These are phyloP conservation scores for Letharia lupina DNA, from an alignment of 495 filamentous ascomycete genomes.

Conservation along the genomic window DNA sequence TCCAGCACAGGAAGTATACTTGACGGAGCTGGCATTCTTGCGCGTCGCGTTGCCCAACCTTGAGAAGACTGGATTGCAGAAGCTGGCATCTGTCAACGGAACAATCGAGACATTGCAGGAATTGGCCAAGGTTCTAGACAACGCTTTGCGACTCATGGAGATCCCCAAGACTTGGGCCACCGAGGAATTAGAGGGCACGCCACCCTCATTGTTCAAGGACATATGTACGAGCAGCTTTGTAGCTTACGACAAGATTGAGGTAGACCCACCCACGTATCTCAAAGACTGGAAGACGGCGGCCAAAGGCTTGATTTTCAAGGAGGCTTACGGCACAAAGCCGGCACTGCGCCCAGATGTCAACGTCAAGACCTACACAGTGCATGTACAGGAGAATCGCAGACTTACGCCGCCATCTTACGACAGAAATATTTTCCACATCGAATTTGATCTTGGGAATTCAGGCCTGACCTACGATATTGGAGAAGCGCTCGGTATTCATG, in stretches of 20 bases:
- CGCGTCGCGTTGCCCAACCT: constrained; percentile 56
- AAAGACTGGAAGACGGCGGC: constrained; percentile 73
- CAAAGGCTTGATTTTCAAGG: constrained; percentile 86
- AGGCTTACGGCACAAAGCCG: constrained; percentile 70
- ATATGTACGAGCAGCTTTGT: constrained; percentile 73
- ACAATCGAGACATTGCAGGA: constrained; percentile 49
- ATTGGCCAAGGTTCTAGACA: constrained; percentile 58
- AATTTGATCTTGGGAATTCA: constrained; percentile 87
- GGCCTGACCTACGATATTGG: constrained; percentile 94
- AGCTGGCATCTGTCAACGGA: constrained; percentile 48
- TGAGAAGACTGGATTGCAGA: constrained; percentile 42
- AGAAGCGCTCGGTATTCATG: constrained; percentile 94
- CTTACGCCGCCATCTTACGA: constrained; percentile 85
- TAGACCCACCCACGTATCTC: constrained; percentile 56
- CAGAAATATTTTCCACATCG: constrained; percentile 99
- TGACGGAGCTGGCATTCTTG: constrained; percentile 74
- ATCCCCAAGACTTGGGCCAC: constrained; percentile 72
- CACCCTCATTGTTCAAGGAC: constrained; percentile 45
- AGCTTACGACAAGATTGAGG: constrained; percentile 67
- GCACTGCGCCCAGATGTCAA: constrained; percentile 75
- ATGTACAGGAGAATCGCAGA: constrained; percentile 89
- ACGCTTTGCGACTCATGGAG: constrained; percentile 60
- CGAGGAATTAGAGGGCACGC: constrained; percentile 48
- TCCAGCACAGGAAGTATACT: constrained; percentile 42
- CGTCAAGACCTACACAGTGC: constrained; percentile 76